Evolutionary conservation across 768 basidiomycete genomes (phyloP).

Genomic region (Tylopilus rubrobrunneus): DNA sequence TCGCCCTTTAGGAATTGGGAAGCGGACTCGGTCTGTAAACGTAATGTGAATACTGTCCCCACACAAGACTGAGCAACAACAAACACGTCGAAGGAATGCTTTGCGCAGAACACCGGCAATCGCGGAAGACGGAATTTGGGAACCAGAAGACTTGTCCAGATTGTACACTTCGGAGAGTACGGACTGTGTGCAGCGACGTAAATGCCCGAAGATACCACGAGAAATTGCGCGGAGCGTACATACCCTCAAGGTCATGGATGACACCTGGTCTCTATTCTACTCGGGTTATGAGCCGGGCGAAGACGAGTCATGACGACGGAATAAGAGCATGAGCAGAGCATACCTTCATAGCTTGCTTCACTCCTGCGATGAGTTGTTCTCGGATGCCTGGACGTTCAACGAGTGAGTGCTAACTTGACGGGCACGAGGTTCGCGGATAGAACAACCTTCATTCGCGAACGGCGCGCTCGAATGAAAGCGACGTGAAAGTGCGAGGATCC

Average conservation of each 20-base stretch:
- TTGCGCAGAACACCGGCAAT: constrained; percentile 55
- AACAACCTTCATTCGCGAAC: constrained; percentile 21
- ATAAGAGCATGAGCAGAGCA: neutral
- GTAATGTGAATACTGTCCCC: constrained; percentile 5
- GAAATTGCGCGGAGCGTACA: constrained; percentile 16
- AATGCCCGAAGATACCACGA: neutral
- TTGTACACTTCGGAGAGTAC: constrained; percentile 67
- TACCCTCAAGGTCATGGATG: constrained; percentile 58
- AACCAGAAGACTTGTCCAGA: constrained; percentile 53
- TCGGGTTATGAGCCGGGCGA: constrained; percentile 1
- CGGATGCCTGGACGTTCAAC: constrained; percentile 44
- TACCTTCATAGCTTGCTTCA: constrained; percentile 72
- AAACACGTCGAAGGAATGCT: constrained; percentile 54
- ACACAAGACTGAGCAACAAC: constrained; percentile 22
- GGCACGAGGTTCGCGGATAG: neutral
- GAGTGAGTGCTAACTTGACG: neutral
- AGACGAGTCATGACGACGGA: neutral
- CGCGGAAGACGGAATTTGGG: constrained; percentile 43
- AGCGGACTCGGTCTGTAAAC: constrained; percentile 54
- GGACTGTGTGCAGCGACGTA: constrained; percentile 38
- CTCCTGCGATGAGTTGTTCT: constrained; percentile 43
- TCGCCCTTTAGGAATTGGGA: constrained; percentile 51
- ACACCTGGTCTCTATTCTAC: constrained; percentile 53
- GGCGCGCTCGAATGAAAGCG: constrained; percentile 13
- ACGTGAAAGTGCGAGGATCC: neutral